phyloP scores from a whole-genome alignment of 2,329 filamentous ascomycete species.

The Curvularia eragrostidis region DNA sequence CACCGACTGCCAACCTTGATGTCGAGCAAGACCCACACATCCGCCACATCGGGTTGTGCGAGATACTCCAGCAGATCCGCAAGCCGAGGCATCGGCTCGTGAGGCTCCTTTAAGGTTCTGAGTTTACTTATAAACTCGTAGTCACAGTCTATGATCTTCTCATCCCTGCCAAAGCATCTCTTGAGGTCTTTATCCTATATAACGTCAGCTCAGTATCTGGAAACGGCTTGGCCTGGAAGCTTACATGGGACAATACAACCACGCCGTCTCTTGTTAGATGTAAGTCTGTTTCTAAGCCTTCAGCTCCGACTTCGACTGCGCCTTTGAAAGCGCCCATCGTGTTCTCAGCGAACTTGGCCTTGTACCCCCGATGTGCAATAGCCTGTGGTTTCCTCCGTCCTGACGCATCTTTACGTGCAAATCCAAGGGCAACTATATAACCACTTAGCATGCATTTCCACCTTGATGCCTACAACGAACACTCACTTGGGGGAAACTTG shows the following conservation, averaged over 20 bases:
- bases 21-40: slow-evolving; percentile 84
- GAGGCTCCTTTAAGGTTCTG: slow-evolving; percentile 70
- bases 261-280: slow-evolving; percentile 83
- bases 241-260: slow-evolving; percentile 82
- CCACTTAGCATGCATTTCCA: slow-evolving; percentile 23
- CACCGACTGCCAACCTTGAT: slow-evolving; percentile 73
- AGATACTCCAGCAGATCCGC: slow-evolving; percentile 77
- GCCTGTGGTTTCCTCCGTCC: slow-evolving; percentile 66
- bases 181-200: slow-evolving; percentile 74
- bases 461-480: background rate
- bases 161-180: slow-evolving; percentile 79
- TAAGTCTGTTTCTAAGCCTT: slow-evolving; percentile 88
- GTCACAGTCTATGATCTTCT: slow-evolving; percentile 75
- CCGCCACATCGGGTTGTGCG: slow-evolving; percentile 65
- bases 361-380: slow-evolving; percentile 82
- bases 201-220: slow-evolving; percentile 13
- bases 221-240: slow-evolving; percentile 19
- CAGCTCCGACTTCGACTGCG: slow-evolving; percentile 74
- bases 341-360: slow-evolving; percentile 82
- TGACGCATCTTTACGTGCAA: slow-evolving; percentile 44
- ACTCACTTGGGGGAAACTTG: slow-evolving; percentile 39
- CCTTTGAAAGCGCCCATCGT: slow-evolving; percentile 78
- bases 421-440: slow-evolving; percentile 43
- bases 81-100: slow-evolving; percentile 75
- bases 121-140: slow-evolving; percentile 76